phyloP scores from a whole-genome alignment of 163 green algal genomes.

The Coccomyxa subellipsoidea region DNA sequence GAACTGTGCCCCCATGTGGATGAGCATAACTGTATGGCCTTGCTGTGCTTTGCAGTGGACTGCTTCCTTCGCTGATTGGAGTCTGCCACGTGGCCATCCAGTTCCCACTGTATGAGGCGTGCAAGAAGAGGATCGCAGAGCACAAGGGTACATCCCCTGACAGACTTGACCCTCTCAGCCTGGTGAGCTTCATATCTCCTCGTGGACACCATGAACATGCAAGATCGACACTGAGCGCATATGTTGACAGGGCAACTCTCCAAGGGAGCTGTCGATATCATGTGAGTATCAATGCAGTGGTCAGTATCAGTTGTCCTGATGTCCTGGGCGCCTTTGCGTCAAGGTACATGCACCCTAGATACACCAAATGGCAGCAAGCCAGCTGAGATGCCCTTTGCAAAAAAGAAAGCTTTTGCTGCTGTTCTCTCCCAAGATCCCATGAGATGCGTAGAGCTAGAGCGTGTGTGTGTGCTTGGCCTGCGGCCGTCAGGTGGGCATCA shows the following conservation, averaged over 20 bases:
- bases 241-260: too few relatives aligned
- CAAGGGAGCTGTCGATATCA: too few relatives aligned
- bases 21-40: neutral
- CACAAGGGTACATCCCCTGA: constrained; percentile 4
- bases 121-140: constrained; percentile 58
- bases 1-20: too few relatives aligned
- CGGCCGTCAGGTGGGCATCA: constrained; percentile 67
- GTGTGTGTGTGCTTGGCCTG: neutral
- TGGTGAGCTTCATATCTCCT: neutral
- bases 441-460: neutral
- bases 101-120: constrained; percentile 91
- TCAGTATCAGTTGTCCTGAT: too few relatives aligned
- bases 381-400: too few relatives aligned
- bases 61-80: constrained; percentile 84
- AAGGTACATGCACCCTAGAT: too few relatives aligned
- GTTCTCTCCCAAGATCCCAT: too few relatives aligned
- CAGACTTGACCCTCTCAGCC: constrained; percentile 19
- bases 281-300: too few relatives aligned
- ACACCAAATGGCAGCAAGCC: too few relatives aligned
- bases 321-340: too few relatives aligned
- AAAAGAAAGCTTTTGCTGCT: neutral
- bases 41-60: constrained; percentile 45
- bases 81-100: constrained; percentile 85
- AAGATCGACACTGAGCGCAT: too few relatives aligned
- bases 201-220: too few relatives aligned